Base-by-base conservation (phyloP, 2,329 filamentous ascomycete species). In the Claviceps sp. region DNA sequence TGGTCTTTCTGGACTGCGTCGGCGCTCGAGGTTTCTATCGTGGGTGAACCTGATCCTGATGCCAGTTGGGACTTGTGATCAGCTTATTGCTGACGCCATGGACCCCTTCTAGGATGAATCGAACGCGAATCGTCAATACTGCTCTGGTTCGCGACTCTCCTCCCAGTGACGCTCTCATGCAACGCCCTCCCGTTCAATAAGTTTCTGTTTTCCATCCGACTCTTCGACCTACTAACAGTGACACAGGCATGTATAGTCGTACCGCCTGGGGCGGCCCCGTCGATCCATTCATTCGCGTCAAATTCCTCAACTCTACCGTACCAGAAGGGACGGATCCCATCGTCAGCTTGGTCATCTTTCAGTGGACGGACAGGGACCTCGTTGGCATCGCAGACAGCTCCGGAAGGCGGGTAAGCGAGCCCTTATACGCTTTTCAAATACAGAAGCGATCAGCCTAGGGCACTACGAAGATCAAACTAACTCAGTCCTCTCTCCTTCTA, bases 161-260 rank as follows among this genome's bases (percentile, higher is more conserved):
- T 34, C 30, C 30, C 30, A 34, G 30, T 34, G 30, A 11, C 30
- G 3, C 30, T 34, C 9, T 34, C 30, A 34, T 34, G 30, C 30
- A 34, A 34, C 7, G n/a, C 4, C 9, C 16, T 16, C 8, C 13
- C 9, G 11, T 24, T 9, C 11, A 8, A 48, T 11, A 11, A 34
- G 11, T 11, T 2, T 34, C 30, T 38, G 8, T 18, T 37, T 47
- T 56, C 53, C 57, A 37, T 55, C 45, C 14, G 38, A 34, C 26
- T 16, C 13, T 34, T 50, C 37, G 20, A 26, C 16, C 20, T 46
- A 22, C 43, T 54, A 37, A 52, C 26, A 7, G 14, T 48, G 38
- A 55, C 14, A n/a, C 34, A 73, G 88, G 91, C 72, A 96, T 97
- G 90, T 97, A 96, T 73, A 90, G 86, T 71, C 84, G 81, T 65